Evolutionary conservation across 2,329 filamentous ascomycete species (phyloP), one percentile per base, ranked within the genome.

Genomic region (Botrytis elliptica): DNA sequence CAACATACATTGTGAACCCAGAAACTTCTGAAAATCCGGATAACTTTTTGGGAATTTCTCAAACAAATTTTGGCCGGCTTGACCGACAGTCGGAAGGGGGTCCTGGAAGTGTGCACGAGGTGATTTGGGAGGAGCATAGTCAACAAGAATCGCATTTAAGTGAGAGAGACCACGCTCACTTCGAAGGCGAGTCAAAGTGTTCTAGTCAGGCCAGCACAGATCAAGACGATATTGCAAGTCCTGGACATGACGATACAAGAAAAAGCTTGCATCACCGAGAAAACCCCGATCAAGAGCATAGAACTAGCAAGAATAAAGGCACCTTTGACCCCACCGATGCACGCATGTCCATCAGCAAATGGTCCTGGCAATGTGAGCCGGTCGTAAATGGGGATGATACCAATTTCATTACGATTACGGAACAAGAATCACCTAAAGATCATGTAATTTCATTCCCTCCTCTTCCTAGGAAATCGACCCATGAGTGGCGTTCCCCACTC

Each of bases 401-500:
- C 29, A 42, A 69, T 25, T 8, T 20, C 18, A 12, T 69, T 20
- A 16, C 49, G 44, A 42, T 2, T 10, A 44, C n/a, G 36, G n/a
- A 57, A 16, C 71, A 72, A 40, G 73, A 74, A n/a, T 46, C 73
- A 22, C 67, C 69, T 46, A 76, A 77, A 68, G 74, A 76, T 33
- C 70, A 71, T 57, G 72, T 74, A 14, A 49, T 78, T 1, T 80
- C 78, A 4, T 80, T 80, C 70, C 79, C 79, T 33, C 75, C 78
- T 22, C 62, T 80, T 4, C 74, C 75, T 16, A 76, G 78, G 46
- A 79, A 78, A 68, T 60, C 67, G 9, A 79, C 79, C 10, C 75
- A 42, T 38, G 79, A 79, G 29, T 79, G 79, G 79, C 72, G 74
- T 46, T 77, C 76, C 18, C 79, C 79, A 14, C 76, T 80, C 25